Evolutionary conservation across 345 rosid genomes (phyloP).

Genomic region (Garcia nutans): DNA sequence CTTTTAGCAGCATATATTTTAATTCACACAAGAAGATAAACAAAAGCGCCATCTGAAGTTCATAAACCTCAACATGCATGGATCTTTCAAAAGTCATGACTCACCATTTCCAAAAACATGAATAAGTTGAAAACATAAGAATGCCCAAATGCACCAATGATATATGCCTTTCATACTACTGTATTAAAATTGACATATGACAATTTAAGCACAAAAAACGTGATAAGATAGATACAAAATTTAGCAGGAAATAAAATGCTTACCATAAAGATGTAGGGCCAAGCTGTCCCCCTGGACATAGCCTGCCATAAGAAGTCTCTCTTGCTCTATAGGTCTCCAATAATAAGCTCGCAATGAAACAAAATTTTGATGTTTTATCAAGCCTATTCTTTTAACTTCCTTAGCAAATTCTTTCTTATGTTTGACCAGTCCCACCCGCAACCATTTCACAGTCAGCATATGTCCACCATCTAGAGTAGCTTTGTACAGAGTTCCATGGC

Average conservation of each 20-base stretch:
- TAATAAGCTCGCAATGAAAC: slow-evolving; percentile 86
- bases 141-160: not conserved
- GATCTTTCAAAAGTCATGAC: slow-evolving; percentile 3
- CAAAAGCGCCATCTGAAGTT: not conserved
- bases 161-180: not conserved
- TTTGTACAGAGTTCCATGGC: slow-evolving; percentile 89
- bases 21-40: not conserved
- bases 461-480: slow-evolving; percentile 82
- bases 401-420: slow-evolving; percentile 85
- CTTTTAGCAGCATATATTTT: not conserved
- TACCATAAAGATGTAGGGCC: slow-evolving; percentile 88
- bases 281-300: slow-evolving; percentile 88
- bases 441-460: slow-evolving; percentile 90
- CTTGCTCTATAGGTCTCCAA: slow-evolving; percentile 97
- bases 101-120: not conserved
- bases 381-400: slow-evolving; percentile 84
- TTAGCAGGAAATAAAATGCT: slow-evolving; percentile 25
- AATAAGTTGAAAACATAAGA: slow-evolving; percentile 2
- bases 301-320: slow-evolving; percentile 84
- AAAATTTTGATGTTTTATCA: slow-evolving; percentile 65
- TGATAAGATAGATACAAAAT: not conserved
- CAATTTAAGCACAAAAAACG: not conserved
- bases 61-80: not conserved
- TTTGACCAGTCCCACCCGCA: slow-evolving; percentile 88
- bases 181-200: not conserved